Evolutionary conservation across 108 stramenopile species (phyloP), one percentile per base, ranked within the genome.

Genomic region (Parmales sp.): DNA sequence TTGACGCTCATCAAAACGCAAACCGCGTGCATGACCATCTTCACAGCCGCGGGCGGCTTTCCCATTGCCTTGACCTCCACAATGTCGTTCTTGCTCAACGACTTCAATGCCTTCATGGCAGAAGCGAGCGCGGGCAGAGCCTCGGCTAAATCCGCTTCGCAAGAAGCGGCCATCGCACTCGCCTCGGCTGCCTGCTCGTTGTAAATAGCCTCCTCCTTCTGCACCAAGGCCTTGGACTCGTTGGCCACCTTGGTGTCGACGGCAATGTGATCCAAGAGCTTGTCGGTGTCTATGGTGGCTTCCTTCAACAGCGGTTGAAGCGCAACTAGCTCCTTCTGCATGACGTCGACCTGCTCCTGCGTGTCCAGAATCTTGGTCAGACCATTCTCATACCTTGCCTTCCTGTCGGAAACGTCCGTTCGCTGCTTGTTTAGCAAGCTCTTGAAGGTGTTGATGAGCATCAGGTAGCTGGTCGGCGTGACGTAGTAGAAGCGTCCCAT

Each of bases 401-500:
- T 88, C 37, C 83, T 83, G 1, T 81, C 72, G 45, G 83, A 80
- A 73, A 87, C 74, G 39, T 91, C 80, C 18, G 72, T 70, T 44
- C 88, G 79, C 70, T 94, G 91, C 34, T 84, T 80, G 50, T 72
- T 70, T 34, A 94, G 74, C 64, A 94, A 64, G 51, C 89, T 85
- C 72, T 89, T 88, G 80, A 92, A 94, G 69, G 92, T 90, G 4
- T 75, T 80, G 41, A 94, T 91, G 18, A 94, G 72, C 72, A 91
- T 89, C 64, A 94, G 74, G 65, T 80, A 94, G 28, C 85, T 87
- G 75, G 92, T 94, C 45, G 93, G 93, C 36, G 93, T 94, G 45
- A 91, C 90, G 68, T 94, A 92, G 74, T 91, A 90, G 80, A 88
- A 89, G 7, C 93, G 78, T 1, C 88, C 74, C 69, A 87, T 87